phyloP scores from a whole-genome alignment of 1,284 basidiomycete genomes.

The Sporisorium reilianum region DNA sequence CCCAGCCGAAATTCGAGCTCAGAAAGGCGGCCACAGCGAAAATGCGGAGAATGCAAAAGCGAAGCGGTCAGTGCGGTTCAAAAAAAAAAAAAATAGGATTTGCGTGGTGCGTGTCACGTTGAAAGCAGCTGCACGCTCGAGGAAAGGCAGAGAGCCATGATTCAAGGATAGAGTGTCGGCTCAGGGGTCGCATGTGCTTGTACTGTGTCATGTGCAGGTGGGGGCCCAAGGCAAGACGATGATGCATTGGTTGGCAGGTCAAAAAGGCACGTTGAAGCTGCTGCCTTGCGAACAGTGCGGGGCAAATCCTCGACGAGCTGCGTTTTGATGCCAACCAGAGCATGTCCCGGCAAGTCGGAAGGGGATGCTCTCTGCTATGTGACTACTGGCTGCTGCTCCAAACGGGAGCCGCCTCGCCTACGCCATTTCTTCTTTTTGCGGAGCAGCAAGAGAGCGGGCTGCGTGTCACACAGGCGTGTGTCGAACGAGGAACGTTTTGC shows the following conservation, averaged over 20 bases:
- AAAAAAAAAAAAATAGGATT: constrained; percentile 10
- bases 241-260: not conserved
- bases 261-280: not conserved
- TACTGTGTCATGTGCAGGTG: too few relatives aligned
- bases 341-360: too few relatives aligned
- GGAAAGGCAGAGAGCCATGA: too few relatives aligned
- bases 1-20: not conserved
- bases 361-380: not conserved
- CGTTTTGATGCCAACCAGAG: not conserved
- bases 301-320: not conserved
- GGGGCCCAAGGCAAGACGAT: not conserved
- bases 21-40: not conserved
- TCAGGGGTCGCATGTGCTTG: not conserved
- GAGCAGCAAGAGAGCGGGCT: not conserved
- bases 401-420: constrained; percentile 11
- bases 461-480: too few relatives aligned
- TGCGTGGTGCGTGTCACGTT: constrained; percentile 18
- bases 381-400: not conserved
- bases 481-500: not conserved
- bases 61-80: constrained; percentile 21
- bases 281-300: constrained; percentile 1
- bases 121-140: not conserved
- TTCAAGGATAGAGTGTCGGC: not conserved
- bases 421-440: constrained; percentile 8
- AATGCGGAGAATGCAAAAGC: constrained; percentile 15